A percentile compares a stretch with the other conserved stretches of the same genome.
Conservation (phyloP, 192 early-diverging fungal species). For the Powellomyces hirtus region DNA sequence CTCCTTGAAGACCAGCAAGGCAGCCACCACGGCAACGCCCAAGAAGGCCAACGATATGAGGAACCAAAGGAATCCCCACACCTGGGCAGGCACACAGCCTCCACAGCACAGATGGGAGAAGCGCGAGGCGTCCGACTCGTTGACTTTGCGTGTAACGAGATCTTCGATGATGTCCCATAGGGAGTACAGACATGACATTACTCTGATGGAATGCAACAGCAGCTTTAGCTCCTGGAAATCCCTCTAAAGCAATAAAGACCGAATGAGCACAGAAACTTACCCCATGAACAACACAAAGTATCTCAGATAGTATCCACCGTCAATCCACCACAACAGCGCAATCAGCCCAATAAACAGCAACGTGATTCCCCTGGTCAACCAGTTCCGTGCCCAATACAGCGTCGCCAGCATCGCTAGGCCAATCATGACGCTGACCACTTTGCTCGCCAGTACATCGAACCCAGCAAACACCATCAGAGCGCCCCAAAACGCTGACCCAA, state of each 20-base stretch:
- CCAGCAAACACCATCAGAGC: constrained; percentile 91
- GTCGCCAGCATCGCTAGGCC: constrained; percentile 78
- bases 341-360: constrained; percentile 81
- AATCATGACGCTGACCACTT: constrained; percentile 81
- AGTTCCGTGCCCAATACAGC: constrained; percentile 87
- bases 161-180: constrained; percentile 97
- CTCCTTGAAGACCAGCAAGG: constrained; percentile 78
- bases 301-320: constrained; percentile 67
- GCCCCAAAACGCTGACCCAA: constrained; percentile 85
- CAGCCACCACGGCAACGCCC: constrained; percentile 71
- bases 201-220: constrained; percentile 49
- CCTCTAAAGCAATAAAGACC: constrained; percentile 5
- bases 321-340: constrained; percentile 80
- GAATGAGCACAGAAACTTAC: constrained; percentile 46
- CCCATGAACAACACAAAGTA: constrained; percentile 95
- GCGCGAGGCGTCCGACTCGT: constrained; percentile 89
- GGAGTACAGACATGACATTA: constrained; percentile 91
- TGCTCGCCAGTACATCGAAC: constrained; percentile 84
- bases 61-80: constrained; percentile 86
- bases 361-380: constrained; percentile 79
- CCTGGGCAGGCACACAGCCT: constrained; percentile 71
- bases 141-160: constrained; percentile 83
- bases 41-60: constrained; percentile 81
- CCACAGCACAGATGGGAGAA: constrained; percentile 59
- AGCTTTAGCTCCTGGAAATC: no score